Conservation (phyloP, 2,329 filamentous ascomycete species). For the Didymella exigua region DNA sequence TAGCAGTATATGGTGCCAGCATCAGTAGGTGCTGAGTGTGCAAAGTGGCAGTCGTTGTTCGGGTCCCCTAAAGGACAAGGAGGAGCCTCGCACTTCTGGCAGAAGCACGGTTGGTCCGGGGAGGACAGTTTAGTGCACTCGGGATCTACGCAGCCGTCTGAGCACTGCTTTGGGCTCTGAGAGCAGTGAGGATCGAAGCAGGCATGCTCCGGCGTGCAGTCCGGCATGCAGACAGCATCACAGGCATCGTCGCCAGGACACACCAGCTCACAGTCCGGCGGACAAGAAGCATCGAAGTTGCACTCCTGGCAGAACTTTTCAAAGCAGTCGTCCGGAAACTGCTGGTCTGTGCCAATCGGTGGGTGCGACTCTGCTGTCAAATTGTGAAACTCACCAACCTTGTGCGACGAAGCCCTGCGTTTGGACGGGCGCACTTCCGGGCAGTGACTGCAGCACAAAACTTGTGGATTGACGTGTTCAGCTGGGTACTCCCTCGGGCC, state of each 20-base stretch:
- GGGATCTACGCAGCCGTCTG: conserved; percentile 42
- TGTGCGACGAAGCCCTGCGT: conserved; percentile 39
- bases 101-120: conserved; percentile 42
- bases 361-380: conserved; percentile 21
- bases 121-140: conserved; percentile 43
- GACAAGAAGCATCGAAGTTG: conserved; percentile 36
- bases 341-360: conserved; percentile 32
- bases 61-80: conserved; percentile 42
- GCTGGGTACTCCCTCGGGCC: conserved; percentile 26
- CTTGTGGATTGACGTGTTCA: conserved; percentile 36
- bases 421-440: conserved; percentile 40
- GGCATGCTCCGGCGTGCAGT: conserved; percentile 38
- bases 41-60: conserved; percentile 40
- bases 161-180: conserved; percentile 34
- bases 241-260: conserved; percentile 41
- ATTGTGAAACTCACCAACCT: conserved; percentile 41
- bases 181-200: conserved; percentile 48
- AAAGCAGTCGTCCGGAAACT: conserved; percentile 44
- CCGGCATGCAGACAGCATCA: conserved; percentile 36
- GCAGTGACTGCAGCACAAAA: conserved; percentile 38
- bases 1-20: conserved; percentile 45
- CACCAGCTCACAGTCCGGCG: conserved; percentile 28
- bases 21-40: conserved; percentile 38
- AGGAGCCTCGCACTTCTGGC: conserved; percentile 40
- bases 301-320: conserved; percentile 46